Percentiles rank a stretch among this genome's conserved stretches.
phyloP scores from a whole-genome alignment of 139 green algal species.

The Coelastrella sp. region DNA sequence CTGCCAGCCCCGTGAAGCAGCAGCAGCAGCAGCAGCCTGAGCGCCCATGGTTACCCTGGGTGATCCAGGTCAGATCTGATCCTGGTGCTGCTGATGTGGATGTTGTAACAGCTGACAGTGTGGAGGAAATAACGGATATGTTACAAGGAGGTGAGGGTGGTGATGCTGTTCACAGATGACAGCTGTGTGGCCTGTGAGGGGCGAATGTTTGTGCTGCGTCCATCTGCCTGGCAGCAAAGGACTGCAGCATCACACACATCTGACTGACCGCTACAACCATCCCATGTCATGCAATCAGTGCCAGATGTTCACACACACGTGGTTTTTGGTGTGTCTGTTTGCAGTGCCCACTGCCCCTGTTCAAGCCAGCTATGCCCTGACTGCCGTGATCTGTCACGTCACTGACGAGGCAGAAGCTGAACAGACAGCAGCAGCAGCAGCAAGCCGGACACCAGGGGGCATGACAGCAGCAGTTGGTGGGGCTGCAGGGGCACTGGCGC shows the following conservation, averaged over 20 bases:
- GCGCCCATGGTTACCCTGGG: conserved; percentile 53
- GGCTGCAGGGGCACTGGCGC: neutral
- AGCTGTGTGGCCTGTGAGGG: too few relatives aligned
- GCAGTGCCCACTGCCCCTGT: conserved; percentile 20
- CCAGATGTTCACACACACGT: neutral
- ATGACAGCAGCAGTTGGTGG: neutral
- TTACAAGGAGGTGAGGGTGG: neutral
- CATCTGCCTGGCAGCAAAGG: neutral
- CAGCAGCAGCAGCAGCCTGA: conserved; percentile 12
- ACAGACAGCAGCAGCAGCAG: neutral
- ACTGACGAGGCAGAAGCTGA: conserved; percentile 65
- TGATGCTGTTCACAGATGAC: too few relatives aligned
- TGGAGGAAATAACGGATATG: conserved; percentile 34
- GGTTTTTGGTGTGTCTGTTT: neutral
- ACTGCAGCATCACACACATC: neutral
- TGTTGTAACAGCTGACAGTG: conserved; percentile 40
- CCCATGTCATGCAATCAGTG: too few relatives aligned
- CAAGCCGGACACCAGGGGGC: neutral
- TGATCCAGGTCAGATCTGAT: conserved; percentile 49
- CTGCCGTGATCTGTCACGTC: conserved; percentile 77
- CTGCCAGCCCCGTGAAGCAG: neutral
- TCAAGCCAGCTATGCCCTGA: conserved; percentile 63
- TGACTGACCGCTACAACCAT: neutral
- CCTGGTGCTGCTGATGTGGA: conserved; percentile 29
- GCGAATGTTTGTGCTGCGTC: neutral